Conservation (phyloP, 345 rosid genomes). For the Melaleuca quinquenervia region DNA sequence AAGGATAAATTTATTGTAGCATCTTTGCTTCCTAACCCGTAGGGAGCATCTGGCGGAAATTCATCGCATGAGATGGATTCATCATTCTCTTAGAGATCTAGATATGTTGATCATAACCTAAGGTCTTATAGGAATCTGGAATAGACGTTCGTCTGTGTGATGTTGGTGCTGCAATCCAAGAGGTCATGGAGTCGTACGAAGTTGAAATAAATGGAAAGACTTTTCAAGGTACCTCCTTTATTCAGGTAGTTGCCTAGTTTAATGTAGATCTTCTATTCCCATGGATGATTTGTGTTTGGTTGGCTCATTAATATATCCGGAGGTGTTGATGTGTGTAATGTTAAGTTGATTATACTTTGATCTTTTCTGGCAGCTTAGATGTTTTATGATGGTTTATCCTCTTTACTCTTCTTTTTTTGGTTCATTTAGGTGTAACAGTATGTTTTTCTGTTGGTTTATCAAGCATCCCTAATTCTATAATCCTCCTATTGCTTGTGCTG, state of each 20-base stretch:
- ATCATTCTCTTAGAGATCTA: not conserved
- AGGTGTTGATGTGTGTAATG: not conserved
- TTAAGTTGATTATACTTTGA: not conserved
- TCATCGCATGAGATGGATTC: not conserved
- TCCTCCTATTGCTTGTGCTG: not conserved
- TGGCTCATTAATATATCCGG: not conserved
- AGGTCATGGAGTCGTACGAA: constrained; percentile 97
- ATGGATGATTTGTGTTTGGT: not conserved
- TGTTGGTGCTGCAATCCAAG: constrained; percentile 97
- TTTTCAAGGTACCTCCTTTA: constrained; percentile 56
- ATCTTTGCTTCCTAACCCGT: not conserved
- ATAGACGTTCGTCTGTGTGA: constrained; percentile 95
- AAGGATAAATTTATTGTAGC: not conserved
- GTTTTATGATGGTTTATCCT: not conserved
- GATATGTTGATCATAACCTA: not conserved
- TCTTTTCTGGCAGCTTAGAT: not conserved
- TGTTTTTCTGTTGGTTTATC: not conserved
- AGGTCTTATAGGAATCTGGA: constrained; percentile 65
- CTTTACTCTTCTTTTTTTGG: not conserved
- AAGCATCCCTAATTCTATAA: not conserved
- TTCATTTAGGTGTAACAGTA: not conserved
- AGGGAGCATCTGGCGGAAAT: not conserved
- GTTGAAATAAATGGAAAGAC: constrained; percentile 95
- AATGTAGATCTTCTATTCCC: not conserved
- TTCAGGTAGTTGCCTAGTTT: not conserved